Conservation (phyloP, 2,329 filamentous ascomycete species). For the Sporothrix variecibatus region DNA sequence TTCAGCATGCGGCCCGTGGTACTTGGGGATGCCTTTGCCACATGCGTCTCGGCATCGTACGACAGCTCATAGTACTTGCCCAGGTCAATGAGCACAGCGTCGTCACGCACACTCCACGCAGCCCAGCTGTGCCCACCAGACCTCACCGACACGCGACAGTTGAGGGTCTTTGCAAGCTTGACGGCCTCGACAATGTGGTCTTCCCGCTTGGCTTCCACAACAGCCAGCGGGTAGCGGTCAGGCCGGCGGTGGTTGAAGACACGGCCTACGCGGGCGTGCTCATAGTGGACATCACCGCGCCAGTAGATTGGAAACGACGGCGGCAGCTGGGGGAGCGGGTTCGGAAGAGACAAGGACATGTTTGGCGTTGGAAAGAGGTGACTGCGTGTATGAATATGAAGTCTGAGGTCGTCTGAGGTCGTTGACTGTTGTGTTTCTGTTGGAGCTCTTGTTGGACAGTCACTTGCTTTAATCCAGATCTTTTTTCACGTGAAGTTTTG, state of each 20-base stretch:
- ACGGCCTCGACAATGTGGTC: constrained; percentile 43
- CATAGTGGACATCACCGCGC: constrained; percentile 21
- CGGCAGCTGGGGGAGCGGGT: constrained; percentile 9
- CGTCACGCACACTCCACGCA: constrained; percentile 49
- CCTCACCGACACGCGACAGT: constrained; percentile 45
- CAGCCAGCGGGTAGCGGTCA: constrained; percentile 43
- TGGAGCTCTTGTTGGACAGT: too few relatives aligned
- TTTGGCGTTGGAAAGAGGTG: neutral
- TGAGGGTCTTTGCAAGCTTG: constrained; percentile 39
- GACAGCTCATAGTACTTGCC: constrained; percentile 35
- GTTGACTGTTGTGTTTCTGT: too few relatives aligned
- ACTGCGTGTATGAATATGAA: too few relatives aligned
- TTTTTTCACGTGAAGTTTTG: too few relatives aligned
- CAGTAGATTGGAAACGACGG: constrained; percentile 28
- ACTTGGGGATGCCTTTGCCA: constrained; percentile 49
- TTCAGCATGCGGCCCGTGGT: constrained; percentile 49
- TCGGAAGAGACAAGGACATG: neutral
- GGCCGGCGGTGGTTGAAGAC: constrained; percentile 48
- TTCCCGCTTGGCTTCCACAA: constrained; percentile 43
- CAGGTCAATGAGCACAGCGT: constrained; percentile 47
- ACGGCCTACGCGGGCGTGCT: constrained; percentile 34
- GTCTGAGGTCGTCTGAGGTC: too few relatives aligned
- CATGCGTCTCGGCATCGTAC: constrained; percentile 42
- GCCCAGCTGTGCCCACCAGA: constrained; percentile 52
- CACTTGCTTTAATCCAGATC: too few relatives aligned